Evolutionary conservation across 2,329 filamentous ascomycete species (phyloP).

Genomic region (Talaromyces albobiverticillius): DNA sequence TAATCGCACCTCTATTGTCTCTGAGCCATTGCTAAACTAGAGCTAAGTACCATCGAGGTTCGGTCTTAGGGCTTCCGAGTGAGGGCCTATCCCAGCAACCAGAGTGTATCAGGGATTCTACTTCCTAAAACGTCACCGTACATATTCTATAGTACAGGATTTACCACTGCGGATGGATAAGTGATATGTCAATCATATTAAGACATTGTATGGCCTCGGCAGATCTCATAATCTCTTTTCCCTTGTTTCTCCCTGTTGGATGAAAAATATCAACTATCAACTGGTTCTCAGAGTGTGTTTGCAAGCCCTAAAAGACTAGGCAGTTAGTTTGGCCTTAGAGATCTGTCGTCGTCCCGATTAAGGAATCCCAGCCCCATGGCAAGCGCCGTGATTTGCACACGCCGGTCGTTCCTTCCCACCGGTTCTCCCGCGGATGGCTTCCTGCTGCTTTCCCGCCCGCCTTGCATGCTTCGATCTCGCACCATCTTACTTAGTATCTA

Average conservation of each 20-base stretch:
- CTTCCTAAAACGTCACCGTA: not conserved
- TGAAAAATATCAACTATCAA: not conserved
- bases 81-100: too few relatives aligned
- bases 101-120: not conserved
- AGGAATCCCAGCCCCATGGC: constrained; percentile 1
- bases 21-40: too few relatives aligned
- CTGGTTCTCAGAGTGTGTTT: too few relatives aligned
- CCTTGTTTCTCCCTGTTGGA: not conserved
- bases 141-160: too few relatives aligned
- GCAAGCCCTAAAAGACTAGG: too few relatives aligned
- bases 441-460: not conserved
- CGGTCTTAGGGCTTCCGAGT: too few relatives aligned
- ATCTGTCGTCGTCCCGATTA: constrained; percentile 6
- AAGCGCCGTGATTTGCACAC: not conserved
- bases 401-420: not conserved
- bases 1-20: too few relatives aligned
- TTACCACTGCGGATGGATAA: too few relatives aligned
- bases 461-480: constrained; percentile 9
- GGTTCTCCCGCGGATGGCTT: constrained; percentile 7
- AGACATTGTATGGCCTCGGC: too few relatives aligned
- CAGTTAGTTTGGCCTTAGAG: not conserved
- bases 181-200: too few relatives aligned
- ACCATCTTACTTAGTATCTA: not conserved
- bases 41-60: too few relatives aligned
- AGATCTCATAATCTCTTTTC: too few relatives aligned